A percentile compares a stretch with the other conserved stretches of the same genome.
Evolutionary conservation across 163 green algal genomes (phyloP).

Genomic region (Scenedesmus sp.): DNA sequence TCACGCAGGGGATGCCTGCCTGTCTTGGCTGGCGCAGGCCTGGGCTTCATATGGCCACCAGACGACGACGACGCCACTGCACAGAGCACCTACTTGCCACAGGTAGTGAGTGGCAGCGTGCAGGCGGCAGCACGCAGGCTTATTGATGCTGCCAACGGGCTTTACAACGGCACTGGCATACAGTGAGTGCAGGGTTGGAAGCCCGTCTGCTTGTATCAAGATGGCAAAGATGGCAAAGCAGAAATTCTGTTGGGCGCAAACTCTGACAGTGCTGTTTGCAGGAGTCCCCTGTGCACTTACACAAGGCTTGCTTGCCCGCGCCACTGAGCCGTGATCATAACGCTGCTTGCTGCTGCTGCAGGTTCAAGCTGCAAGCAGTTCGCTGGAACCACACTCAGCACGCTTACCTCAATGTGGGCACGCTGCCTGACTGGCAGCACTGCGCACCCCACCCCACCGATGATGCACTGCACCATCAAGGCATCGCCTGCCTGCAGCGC

Average conservation of each 20-base stretch:
- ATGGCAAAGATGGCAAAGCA: too few relatives aligned
- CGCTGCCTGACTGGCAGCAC: not conserved
- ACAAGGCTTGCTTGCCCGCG: too few relatives aligned
- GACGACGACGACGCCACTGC: not conserved
- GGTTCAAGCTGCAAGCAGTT: constrained; percentile 5
- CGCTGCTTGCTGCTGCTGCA: not conserved
- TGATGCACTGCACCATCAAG: not conserved
- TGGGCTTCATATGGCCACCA: not conserved
- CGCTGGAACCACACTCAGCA: not conserved
- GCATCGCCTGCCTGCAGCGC: constrained; percentile 6
- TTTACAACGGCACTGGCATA: constrained; percentile 3
- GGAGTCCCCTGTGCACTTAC: too few relatives aligned
- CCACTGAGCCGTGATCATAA: too few relatives aligned
- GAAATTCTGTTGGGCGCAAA: too few relatives aligned
- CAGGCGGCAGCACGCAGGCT: constrained; percentile 16
- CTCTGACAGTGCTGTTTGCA: too few relatives aligned
- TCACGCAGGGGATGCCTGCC: not conserved
- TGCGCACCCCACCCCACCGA: not conserved
- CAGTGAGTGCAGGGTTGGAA: not conserved
- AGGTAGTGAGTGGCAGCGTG: not conserved
- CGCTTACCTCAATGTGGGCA: not conserved
- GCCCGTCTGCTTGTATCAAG: too few relatives aligned
- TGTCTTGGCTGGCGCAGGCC: not conserved
- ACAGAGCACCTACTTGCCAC: not conserved
- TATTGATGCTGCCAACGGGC: not conserved